phyloP scores from a whole-genome alignment of 2,329 filamentous ascomycete species.

The Cladosporium sp. region DNA sequence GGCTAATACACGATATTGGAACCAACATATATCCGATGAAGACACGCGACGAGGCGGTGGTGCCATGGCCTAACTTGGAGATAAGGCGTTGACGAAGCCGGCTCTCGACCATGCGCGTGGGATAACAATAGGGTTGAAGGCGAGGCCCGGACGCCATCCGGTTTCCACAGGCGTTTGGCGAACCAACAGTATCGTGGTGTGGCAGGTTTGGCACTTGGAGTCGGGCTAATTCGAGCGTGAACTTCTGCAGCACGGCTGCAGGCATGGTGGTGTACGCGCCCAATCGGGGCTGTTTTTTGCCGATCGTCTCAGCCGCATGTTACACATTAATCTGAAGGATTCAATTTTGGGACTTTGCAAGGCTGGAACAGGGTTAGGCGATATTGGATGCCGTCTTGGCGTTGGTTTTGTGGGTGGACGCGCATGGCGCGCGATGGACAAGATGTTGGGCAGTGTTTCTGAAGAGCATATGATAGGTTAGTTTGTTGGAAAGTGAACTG shows the following conservation, averaged over 20 bases:
- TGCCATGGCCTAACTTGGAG: not conserved
- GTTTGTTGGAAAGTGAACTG: not conserved
- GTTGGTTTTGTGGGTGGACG: not conserved
- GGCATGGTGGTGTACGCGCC: not conserved
- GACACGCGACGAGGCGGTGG: not conserved
- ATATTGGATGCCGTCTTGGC: not conserved
- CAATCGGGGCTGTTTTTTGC: not conserved
- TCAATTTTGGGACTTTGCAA: not conserved
- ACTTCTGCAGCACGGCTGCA: not conserved
- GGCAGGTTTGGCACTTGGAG: not conserved
- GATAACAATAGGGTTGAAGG: not conserved
- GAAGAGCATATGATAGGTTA: not conserved
- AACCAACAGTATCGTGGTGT: not conserved
- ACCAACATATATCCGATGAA: not conserved
- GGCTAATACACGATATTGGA: not conserved
- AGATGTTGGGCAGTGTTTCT: not conserved
- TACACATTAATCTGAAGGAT: not conserved
- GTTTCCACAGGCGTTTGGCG: not conserved
- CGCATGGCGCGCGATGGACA: not conserved
- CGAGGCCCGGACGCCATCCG: not conserved
- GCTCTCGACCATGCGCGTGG: not conserved
- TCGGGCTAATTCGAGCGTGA: not conserved
- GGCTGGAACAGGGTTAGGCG: not conserved
- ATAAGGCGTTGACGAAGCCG: not conserved
- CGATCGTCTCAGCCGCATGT: not conserved